Conservation (phyloP, 1,284 basidiomycete genomes). For the Puccinia horiana region DNA sequence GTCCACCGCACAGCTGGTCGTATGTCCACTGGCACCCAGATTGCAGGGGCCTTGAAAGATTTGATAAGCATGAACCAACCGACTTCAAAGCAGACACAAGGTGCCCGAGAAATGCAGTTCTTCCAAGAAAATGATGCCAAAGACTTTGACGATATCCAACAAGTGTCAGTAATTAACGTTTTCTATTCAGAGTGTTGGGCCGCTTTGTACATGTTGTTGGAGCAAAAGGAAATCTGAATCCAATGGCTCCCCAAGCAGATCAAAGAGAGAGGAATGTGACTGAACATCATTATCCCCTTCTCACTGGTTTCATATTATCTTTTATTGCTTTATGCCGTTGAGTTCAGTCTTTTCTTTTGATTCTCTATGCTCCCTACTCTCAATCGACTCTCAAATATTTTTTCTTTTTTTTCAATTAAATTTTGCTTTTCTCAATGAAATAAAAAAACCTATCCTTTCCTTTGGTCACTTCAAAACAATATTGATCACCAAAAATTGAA, state of each 20-base stretch:
- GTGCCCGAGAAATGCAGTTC: background rate
- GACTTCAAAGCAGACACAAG: background rate
- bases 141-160: background rate
- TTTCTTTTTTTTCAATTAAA: too few species aligned
- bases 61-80: background rate
- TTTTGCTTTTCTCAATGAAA: too few species aligned
- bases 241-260: background rate
- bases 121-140: background rate
- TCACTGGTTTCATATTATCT: too few species aligned
- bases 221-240: background rate
- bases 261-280: too few species aligned
- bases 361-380: too few species aligned
- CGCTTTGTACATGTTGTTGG: background rate
- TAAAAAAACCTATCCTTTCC: too few species aligned
- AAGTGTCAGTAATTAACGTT: background rate
- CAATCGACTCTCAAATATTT: too few species aligned
- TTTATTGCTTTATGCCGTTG: too few species aligned
- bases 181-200: background rate
- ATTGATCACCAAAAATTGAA: too few species aligned
- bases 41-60: background rate
- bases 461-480: too few species aligned
- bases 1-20: background rate
- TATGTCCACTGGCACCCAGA: background rate
- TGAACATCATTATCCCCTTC: too few species aligned
- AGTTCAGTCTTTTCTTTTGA: too few species aligned